Evolutionary conservation across 257 asterid species (phyloP).

Genomic region (Primulina tabacum): DNA sequence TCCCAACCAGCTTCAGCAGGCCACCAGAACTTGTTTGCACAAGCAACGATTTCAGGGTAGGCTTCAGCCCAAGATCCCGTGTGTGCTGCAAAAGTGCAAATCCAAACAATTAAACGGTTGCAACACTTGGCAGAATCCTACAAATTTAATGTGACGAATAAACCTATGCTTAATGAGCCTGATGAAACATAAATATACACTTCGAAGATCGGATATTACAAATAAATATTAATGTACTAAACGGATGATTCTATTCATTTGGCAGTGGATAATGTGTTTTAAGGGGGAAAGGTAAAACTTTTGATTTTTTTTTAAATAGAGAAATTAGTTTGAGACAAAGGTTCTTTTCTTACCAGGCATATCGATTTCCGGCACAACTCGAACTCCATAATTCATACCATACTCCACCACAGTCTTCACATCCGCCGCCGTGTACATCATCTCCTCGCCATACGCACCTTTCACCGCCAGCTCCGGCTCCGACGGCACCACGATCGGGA

Average conservation of each 20-base stretch:
- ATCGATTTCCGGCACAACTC: slow-evolving; percentile 91
- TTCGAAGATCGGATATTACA: not conserved
- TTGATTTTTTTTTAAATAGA: not conserved
- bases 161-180: not conserved
- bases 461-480: slow-evolving; percentile 69
- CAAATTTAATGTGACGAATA: not conserved
- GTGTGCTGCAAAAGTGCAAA: slow-evolving; percentile 61
- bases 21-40: slow-evolving; percentile 84
- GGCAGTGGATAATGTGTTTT: not conserved
- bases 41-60: slow-evolving; percentile 72
- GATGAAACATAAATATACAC: not conserved
- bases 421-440: slow-evolving; percentile 72
- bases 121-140: not conserved
- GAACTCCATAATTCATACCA: slow-evolving; percentile 75
- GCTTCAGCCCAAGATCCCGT: slow-evolving; percentile 95
- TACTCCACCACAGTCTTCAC: slow-evolving; percentile 58
- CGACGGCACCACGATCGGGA: slow-evolving; percentile 70
- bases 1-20: slow-evolving; percentile 64
- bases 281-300: not conserved
- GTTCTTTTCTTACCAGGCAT: slow-evolving; percentile 73
- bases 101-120: not conserved
- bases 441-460: slow-evolving; percentile 69
- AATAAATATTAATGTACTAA: no score
- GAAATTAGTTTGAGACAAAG: not conserved
- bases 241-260: not conserved